Conservation (phyloP, 805 yeast genomes). For the Wickerhamomyces silvicola region DNA sequence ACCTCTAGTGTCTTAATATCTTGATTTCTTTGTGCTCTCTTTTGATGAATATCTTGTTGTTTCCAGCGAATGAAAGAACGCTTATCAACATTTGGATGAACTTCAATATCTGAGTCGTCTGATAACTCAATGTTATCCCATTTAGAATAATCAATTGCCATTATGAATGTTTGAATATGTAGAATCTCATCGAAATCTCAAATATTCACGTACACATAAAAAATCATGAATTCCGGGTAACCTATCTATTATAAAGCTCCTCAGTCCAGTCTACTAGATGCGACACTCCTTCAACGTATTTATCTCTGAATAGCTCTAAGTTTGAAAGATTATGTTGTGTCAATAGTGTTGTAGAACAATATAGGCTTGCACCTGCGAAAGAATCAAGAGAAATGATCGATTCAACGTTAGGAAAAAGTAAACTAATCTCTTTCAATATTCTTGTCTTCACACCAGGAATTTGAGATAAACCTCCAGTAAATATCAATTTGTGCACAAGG, state of each 20-base stretch:
- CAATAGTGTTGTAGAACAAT: slow-evolving; percentile 18
- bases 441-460: slow-evolving; percentile 19
- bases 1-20: slow-evolving; percentile 72
- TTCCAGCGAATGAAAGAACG: slow-evolving; percentile 90
- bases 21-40: slow-evolving; percentile 71
- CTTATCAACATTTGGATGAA: slow-evolving; percentile 97
- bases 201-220: no score
- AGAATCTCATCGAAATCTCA: no score
- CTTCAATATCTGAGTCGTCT: slow-evolving; percentile 95
- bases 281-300: slow-evolving; percentile 15
- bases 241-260: slow-evolving; percentile 3
- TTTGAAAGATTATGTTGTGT: slow-evolving; percentile 5
- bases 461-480: slow-evolving; percentile 21
- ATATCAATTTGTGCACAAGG: slow-evolving; percentile 11
- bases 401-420: not conserved
- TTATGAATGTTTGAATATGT: no score
- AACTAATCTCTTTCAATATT: slow-evolving; percentile 9
- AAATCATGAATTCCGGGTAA: not conserved
- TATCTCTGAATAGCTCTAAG: slow-evolving; percentile 18
- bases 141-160: slow-evolving; percentile 92
- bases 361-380: slow-evolving; percentile 23
- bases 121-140: slow-evolving; percentile 97
- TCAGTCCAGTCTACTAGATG: slow-evolving; percentile 18
- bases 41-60: slow-evolving; percentile 94
- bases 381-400: slow-evolving; percentile 16